These are phyloP conservation scores for Centella asiatica DNA, from an alignment of 129 eudicot species.

Conservation along the genomic window DNA sequence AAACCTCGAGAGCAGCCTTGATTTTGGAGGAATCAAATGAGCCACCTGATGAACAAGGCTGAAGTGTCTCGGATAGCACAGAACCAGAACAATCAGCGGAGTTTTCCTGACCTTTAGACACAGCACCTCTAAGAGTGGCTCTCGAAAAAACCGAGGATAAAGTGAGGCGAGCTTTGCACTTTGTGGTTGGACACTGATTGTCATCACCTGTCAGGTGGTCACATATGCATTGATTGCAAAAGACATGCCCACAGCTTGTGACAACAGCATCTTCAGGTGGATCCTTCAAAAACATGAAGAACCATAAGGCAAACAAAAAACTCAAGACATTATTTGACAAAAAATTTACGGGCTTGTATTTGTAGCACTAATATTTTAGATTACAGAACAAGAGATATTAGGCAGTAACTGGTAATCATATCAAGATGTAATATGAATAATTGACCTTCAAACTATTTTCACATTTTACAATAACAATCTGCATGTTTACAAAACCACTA, in stretches of 20 bases:
- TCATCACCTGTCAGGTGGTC: constrained; percentile 73
- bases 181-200: constrained; percentile 55
- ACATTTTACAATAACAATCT: too few relatives aligned
- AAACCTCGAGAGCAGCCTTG: constrained; percentile 63
- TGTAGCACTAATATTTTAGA: background rate
- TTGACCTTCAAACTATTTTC: too few relatives aligned
- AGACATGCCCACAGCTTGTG: constrained; percentile 87
- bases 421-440: too few relatives aligned
- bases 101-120: constrained; percentile 27
- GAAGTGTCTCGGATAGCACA: constrained; percentile 22
- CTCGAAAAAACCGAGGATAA: constrained; percentile 50
- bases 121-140: constrained; percentile 39
- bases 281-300: constrained; percentile 40
- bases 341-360: background rate
- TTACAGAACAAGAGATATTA: too few relatives aligned
- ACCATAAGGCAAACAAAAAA: background rate
- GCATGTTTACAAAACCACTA: too few relatives aligned
- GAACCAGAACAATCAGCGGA: constrained; percentile 19
- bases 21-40: constrained; percentile 72
- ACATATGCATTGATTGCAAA: constrained; percentile 83
- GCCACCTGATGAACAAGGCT: constrained; percentile 19
- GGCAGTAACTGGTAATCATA: too few relatives aligned
- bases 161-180: constrained; percentile 54
- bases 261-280: constrained; percentile 99
- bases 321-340: background rate